These are phyloP conservation scores for Mrakia blollopis DNA, from an alignment of 768 basidiomycete genomes.

Conservation along the genomic window DNA sequence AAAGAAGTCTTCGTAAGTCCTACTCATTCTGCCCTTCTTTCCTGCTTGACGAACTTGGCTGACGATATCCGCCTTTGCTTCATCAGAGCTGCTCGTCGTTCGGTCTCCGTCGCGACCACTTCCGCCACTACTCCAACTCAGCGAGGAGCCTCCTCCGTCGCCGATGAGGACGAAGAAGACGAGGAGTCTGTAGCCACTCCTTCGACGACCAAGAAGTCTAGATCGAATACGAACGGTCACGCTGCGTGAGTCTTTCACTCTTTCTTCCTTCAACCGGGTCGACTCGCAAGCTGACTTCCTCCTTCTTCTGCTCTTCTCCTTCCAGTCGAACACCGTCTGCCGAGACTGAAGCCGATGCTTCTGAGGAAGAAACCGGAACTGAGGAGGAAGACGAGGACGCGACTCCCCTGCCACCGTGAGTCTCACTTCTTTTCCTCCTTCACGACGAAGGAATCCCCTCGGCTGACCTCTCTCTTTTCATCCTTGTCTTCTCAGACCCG, in stretches of 20 bases:
- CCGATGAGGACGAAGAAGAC: background rate
- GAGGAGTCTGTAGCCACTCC: background rate
- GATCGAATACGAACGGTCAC: background rate
- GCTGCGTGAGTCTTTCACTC: background rate
- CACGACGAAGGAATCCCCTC: background rate
- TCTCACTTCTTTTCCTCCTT: background rate
- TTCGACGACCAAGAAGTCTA: background rate
- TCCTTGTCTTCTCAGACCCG: background rate
- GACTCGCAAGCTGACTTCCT: background rate
- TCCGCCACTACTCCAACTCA: background rate
- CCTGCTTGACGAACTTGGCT: background rate
- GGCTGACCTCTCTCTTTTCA: no score
- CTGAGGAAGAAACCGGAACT: background rate
- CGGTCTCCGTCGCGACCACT: constrained; percentile 4
- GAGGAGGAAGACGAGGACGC: background rate
- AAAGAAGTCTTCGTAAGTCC: constrained; percentile 3
- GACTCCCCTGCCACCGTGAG: background rate
- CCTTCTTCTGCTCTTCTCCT: background rate
- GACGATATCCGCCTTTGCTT: background rate
- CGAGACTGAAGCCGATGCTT: no score
- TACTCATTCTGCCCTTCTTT: no score
- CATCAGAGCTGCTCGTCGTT: background rate
- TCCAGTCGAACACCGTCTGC: background rate
- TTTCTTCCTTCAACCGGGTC: background rate
- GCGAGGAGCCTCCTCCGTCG: background rate